Percentiles rank a stretch among this genome's conserved stretches.
phyloP scores from a whole-genome alignment of 441 rosid species.

The Adansonia grandidieri region DNA sequence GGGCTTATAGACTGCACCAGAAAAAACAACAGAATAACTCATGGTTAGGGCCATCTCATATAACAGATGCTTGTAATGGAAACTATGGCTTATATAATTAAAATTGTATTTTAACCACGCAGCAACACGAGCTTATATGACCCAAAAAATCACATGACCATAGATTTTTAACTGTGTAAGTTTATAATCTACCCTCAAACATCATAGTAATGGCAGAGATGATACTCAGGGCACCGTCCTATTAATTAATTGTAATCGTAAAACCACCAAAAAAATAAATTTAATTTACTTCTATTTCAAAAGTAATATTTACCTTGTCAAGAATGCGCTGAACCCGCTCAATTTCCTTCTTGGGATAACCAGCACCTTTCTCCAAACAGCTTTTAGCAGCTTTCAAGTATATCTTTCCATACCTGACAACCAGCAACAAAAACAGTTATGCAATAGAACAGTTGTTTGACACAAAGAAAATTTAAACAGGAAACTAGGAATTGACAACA shows the following conservation, averaged over 20 bases:
- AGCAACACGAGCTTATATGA: not conserved
- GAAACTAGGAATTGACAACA: conserved; percentile 4
- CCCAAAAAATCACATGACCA: not conserved
- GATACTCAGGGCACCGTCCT: not conserved
- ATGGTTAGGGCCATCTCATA: not conserved
- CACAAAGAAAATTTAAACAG: not conserved
- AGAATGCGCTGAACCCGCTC: conserved; percentile 85
- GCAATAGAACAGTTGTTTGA: not conserved
- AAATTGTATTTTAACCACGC: not conserved
- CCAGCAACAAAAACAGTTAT: not conserved
- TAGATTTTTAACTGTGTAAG: not conserved
- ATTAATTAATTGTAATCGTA: not conserved
- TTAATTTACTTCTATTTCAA: conserved; percentile 5
- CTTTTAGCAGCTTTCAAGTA: conserved; percentile 76
- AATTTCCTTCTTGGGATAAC: conserved; percentile 70
- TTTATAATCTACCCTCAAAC: not conserved
- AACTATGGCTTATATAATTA: not conserved
- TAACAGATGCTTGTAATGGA: not conserved
- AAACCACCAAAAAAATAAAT: conserved; percentile 7
- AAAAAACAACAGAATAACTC: not conserved
- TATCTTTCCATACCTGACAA: conserved; percentile 68
- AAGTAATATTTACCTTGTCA: conserved; percentile 56
- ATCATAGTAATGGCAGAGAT: not conserved
- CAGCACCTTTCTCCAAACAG: conserved; percentile 76
- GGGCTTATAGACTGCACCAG: conserved; percentile 79